Percentiles rank a stretch among this genome's conserved stretches.
These are phyloP conservation scores for Elongisporangium prolatum DNA, from an alignment of 352 stramenopile species.

Conservation along the genomic window DNA sequence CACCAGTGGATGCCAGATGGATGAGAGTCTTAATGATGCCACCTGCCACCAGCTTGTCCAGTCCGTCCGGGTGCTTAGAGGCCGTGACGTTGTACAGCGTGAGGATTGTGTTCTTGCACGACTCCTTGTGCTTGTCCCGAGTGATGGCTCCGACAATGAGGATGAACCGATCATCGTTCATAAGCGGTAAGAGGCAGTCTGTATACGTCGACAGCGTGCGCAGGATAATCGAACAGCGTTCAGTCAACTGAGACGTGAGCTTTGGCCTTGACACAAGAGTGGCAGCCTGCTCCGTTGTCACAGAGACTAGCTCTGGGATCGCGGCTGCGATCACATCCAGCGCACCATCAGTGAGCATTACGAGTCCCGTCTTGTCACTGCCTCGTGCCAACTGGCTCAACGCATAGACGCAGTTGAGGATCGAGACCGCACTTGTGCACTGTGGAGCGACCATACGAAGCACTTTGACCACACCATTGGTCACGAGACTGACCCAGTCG, in stretches of 20 bases:
- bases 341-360: slow-evolving; percentile 49
- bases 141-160: slow-evolving; percentile 42
- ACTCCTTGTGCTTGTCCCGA: slow-evolving; percentile 24
- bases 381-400: slow-evolving; percentile 58
- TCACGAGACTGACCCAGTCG: slow-evolving; percentile 44
- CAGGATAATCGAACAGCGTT: slow-evolving; percentile 68
- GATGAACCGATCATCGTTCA: slow-evolving; percentile 50
- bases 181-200: slow-evolving; percentile 42
- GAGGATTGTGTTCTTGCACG: slow-evolving; percentile 57
- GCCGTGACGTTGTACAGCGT: slow-evolving; percentile 73
- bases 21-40: slow-evolving; percentile 66
- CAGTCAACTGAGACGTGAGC: slow-evolving; percentile 27
- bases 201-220: slow-evolving; percentile 52
- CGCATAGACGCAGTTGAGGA: slow-evolving; percentile 53
- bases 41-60: slow-evolving; percentile 45
- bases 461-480: slow-evolving; percentile 47
- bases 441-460: slow-evolving; percentile 40
- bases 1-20: slow-evolving; percentile 36
- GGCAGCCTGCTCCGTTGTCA: neutral
- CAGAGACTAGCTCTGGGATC: slow-evolving; percentile 15
- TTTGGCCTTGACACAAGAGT: slow-evolving; percentile 3
- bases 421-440: slow-evolving; percentile 14
- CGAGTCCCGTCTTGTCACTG: slow-evolving; percentile 30
- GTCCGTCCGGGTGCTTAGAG: slow-evolving; percentile 24
- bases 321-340: slow-evolving; percentile 52